Conservation (phyloP, 2,329 filamentous ascomycete species). For the Cladophialophora carrionii region DNA sequence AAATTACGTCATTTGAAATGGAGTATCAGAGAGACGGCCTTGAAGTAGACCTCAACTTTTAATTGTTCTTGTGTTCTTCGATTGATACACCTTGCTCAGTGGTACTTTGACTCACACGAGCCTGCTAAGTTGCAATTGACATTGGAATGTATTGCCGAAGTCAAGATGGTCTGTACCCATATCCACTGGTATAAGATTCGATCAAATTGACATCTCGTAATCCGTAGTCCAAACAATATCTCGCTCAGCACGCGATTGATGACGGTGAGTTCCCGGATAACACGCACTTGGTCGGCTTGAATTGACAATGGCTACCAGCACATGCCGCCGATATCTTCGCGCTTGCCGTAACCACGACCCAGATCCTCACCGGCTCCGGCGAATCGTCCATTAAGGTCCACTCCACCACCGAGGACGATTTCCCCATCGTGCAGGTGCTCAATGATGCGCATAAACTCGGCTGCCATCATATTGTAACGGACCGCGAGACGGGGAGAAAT, state of each 20-base stretch:
- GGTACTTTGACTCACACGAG: not conserved
- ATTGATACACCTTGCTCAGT: not conserved
- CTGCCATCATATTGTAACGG: constrained; percentile 82
- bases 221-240: constrained; percentile 97
- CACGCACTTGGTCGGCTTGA: constrained; percentile 33
- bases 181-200: not conserved
- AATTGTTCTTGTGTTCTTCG: not conserved
- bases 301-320: constrained; percentile 56
- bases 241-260: constrained; percentile 88
- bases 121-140: not conserved
- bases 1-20: constrained; percentile 30
- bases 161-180: constrained; percentile 24
- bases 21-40: not conserved
- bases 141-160: constrained; percentile 5
- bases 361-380: constrained; percentile 82
- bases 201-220: constrained; percentile 52
- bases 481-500: constrained; percentile 64
- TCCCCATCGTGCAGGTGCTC: constrained; percentile 78
- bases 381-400: constrained; percentile 80
- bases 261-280: constrained; percentile 62
- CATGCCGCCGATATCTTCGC: constrained; percentile 85
- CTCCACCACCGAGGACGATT: constrained; percentile 72
- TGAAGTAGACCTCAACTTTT: not conserved
- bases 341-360: constrained; percentile 72
- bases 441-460: constrained; percentile 80